Percentiles rank a stretch among this genome's conserved stretches.
These are phyloP conservation scores for Erythrophleum ivorense DNA, from an alignment of 331 rosid species.

Conservation along the genomic window DNA sequence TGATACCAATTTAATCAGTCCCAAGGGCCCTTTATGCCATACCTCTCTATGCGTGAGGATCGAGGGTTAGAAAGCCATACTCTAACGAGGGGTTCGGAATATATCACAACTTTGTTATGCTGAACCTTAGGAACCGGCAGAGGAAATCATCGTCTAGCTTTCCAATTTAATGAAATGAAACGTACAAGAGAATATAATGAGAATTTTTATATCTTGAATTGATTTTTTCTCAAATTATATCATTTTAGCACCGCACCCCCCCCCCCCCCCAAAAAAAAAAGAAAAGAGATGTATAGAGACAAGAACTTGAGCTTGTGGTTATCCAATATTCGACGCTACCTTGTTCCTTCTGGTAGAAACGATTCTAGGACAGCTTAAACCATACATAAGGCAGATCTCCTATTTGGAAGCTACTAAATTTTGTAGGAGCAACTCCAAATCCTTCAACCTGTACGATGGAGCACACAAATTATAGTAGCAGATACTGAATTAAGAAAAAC, in stretches of 20 bases:
- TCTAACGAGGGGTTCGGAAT: neutral
- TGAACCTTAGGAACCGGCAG: conserved; percentile 5
- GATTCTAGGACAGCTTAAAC: neutral
- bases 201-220: conserved; percentile 36
- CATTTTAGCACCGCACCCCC: neutral
- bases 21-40: conserved; percentile 10
- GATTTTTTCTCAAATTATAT: conserved; percentile 33
- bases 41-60: neutral
- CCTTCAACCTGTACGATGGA: conserved; percentile 73
- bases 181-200: conserved; percentile 18
- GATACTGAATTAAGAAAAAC: conserved; percentile 5
- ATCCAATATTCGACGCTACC: conserved; percentile 25
- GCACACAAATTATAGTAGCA: conserved; percentile 13
- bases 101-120: neutral
- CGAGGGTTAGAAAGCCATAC: neutral
- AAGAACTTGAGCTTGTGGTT: conserved; percentile 27
- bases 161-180: conserved; percentile 28
- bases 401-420: conserved; percentile 67
- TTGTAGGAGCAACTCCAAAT: conserved; percentile 72
- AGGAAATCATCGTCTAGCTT: conserved; percentile 16
- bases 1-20: neutral
- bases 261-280: neutral
- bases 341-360: conserved; percentile 11
- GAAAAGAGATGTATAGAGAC: neutral
- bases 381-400: conserved; percentile 16